Base-by-base conservation (phyloP, 202 grass and related monocot genomes). In the Panicum virgatum region DNA sequence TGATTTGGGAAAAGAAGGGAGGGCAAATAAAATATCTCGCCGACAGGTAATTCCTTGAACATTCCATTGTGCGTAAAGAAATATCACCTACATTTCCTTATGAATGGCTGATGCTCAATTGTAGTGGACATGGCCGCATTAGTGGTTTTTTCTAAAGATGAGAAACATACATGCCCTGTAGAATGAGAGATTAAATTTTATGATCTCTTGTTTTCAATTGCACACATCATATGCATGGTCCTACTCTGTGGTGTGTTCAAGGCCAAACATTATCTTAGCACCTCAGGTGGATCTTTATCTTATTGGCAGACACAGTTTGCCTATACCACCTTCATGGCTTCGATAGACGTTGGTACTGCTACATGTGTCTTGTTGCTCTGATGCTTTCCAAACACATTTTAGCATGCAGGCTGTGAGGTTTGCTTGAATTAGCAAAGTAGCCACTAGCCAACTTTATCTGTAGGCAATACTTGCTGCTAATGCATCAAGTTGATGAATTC, bases 1-100 rank as follows among this genome's bases (percentile, higher is more conserved):
- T 84, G 89, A 99, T 80, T 94, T 99, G 83, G 91, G 87, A 87
- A 93, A 92, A 89, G 96, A 99, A 89, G 93, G 96, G 29, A 89
- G 47, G 71, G 93, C 87, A 59, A 99, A 99, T 74, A 99, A 96
- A 87, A 96, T 96, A 85, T 99, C 96, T 18, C 89, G 93, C 19
- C 87, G 87, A 73, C 96, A 99, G 89, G 96, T 99, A 84, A 36
- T 54, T 88, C 40, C 12, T 36, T 34, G 38, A 25, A 42, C 50
- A 37, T 74, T 72, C 20, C 20, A 65, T 64, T 93, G 65, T 69
- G 53, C 8, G 59, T 63, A 68, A 18, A 72, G 25, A 60, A 66
- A 85, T 60, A 23, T 75, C 69, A 76, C 18, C 56, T 72, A 62
- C 10, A 85, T 59, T 40, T 48, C 26, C 72, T 86, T 63, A 62